These are phyloP conservation scores for Saccharomyces paradoxus DNA, from an alignment of 805 yeast species.

Conservation along the genomic window DNA sequence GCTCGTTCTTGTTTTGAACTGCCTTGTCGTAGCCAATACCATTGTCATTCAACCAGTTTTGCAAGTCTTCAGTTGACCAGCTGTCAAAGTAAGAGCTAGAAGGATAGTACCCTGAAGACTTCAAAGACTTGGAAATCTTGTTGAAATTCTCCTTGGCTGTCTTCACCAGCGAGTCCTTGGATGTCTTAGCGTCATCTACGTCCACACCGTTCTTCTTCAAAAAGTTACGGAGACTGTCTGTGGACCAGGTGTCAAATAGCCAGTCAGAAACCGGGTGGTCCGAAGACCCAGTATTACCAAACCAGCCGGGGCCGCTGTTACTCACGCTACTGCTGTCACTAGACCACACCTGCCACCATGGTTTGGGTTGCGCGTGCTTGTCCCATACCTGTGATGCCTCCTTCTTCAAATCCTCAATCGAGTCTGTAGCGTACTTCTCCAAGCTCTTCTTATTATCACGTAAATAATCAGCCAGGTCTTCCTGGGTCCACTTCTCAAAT, in stretches of 20 bases:
- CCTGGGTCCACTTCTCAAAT: constrained; percentile 28
- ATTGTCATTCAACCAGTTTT: constrained; percentile 41
- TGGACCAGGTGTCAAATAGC: constrained; percentile 50
- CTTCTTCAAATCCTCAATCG: constrained; percentile 20
- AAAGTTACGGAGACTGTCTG: constrained; percentile 42
- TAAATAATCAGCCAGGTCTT: constrained; percentile 31
- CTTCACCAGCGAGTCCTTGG: constrained; percentile 40
- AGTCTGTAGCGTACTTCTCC: constrained; percentile 12
- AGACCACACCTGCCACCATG: constrained; percentile 29
- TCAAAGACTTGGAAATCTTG: constrained; percentile 30
- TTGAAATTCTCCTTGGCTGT: constrained; percentile 40
- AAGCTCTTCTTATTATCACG: constrained; percentile 24
- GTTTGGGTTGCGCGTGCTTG: constrained; percentile 15
- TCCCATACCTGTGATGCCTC: constrained; percentile 19
- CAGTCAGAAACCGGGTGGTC: constrained; percentile 30
- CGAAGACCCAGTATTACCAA: constrained; percentile 31
- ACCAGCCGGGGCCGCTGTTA: constrained; percentile 31
- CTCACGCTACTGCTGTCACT: neutral
- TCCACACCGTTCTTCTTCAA: constrained; percentile 38
- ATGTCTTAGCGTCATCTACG: constrained; percentile 31
- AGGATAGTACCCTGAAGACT: constrained; percentile 39
- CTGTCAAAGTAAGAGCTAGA: constrained; percentile 45
- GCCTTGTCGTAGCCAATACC: constrained; percentile 33
- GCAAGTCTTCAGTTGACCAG: constrained; percentile 33
- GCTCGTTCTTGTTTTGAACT: constrained; percentile 34